Percentiles rank a stretch among this genome's conserved stretches.
phyloP scores from a whole-genome alignment of 495 filamentous ascomycete genomes.

The Xylaria sp. region DNA sequence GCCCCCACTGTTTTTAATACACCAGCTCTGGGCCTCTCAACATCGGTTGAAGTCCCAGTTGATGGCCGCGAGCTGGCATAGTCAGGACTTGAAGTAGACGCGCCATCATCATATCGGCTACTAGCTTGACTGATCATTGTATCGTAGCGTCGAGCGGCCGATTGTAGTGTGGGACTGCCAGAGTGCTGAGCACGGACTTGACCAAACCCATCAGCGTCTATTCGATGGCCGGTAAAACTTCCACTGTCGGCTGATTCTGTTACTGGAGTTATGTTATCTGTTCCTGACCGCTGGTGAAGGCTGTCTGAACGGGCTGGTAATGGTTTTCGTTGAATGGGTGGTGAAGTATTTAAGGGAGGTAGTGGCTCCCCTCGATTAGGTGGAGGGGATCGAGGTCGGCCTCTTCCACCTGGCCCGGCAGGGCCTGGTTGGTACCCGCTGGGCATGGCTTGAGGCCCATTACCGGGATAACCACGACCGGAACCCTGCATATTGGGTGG shows the following conservation, averaged over 20 bases:
- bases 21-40: slow-evolving; percentile 78
- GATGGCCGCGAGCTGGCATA: slow-evolving; percentile 77
- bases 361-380: slow-evolving; percentile 36
- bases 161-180: slow-evolving; percentile 25
- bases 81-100: slow-evolving; percentile 57
- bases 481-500: slow-evolving; percentile 40
- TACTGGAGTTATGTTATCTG: slow-evolving; percentile 38
- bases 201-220: slow-evolving; percentile 71
- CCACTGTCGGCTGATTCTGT: slow-evolving; percentile 59
- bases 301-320: slow-evolving; percentile 58
- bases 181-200: slow-evolving; percentile 44
- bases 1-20: slow-evolving; percentile 82
- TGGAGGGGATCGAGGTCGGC: slow-evolving; percentile 33
- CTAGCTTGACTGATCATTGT: slow-evolving; percentile 47
- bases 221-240: slow-evolving; percentile 67
- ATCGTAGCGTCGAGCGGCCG: slow-evolving; percentile 39
- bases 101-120: slow-evolving; percentile 56
- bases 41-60: slow-evolving; percentile 65
- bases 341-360: slow-evolving; percentile 44
- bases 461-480: slow-evolving; percentile 35
- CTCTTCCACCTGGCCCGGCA: slow-evolving; percentile 28
- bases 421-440: slow-evolving; percentile 33
- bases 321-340: slow-evolving; percentile 63
- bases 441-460: slow-evolving; percentile 38
- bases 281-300: slow-evolving; percentile 42